These are phyloP conservation scores for Carallia pectinifolia DNA, from an alignment of 345 rosid genomes.

Conservation along the genomic window DNA sequence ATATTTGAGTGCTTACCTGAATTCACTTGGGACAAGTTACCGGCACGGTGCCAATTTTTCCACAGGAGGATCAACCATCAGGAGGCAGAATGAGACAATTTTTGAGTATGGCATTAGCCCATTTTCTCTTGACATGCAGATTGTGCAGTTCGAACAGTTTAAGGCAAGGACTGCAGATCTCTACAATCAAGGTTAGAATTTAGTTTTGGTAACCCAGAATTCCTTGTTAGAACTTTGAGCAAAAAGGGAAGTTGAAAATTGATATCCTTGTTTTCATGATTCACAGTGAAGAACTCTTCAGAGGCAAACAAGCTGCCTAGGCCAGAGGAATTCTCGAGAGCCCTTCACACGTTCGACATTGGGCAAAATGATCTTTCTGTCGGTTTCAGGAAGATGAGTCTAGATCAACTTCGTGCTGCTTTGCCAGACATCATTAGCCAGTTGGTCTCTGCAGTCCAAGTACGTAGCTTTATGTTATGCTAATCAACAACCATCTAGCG, in stretches of 20 bases:
- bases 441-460: slow-evolving; percentile 81
- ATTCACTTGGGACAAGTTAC: slow-evolving; percentile 76
- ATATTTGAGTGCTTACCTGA: slow-evolving; percentile 80
- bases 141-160: slow-evolving; percentile 68
- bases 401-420: slow-evolving; percentile 65
- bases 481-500: no score
- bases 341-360: slow-evolving; percentile 86
- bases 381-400: slow-evolving; percentile 68
- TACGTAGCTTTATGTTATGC: slow-evolving; percentile 26
- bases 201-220: background rate
- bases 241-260: no score
- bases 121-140: slow-evolving; percentile 85
- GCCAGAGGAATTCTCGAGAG: slow-evolving; percentile 69
- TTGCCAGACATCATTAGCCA: slow-evolving; percentile 69
- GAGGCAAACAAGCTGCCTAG: slow-evolving; percentile 70
- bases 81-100: slow-evolving; percentile 83
- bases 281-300: slow-evolving; percentile 39
- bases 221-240: background rate
- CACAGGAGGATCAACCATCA: slow-evolving; percentile 87
- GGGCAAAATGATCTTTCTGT: slow-evolving; percentile 95
- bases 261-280: slow-evolving; percentile 1
- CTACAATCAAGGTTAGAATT: slow-evolving; percentile 44
- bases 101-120: slow-evolving; percentile 86
- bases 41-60: slow-evolving; percentile 94
- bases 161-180: slow-evolving; percentile 56